Conservation (phyloP, 768 basidiomycete genomes). For the Pleurotus tuber-regium region DNA sequence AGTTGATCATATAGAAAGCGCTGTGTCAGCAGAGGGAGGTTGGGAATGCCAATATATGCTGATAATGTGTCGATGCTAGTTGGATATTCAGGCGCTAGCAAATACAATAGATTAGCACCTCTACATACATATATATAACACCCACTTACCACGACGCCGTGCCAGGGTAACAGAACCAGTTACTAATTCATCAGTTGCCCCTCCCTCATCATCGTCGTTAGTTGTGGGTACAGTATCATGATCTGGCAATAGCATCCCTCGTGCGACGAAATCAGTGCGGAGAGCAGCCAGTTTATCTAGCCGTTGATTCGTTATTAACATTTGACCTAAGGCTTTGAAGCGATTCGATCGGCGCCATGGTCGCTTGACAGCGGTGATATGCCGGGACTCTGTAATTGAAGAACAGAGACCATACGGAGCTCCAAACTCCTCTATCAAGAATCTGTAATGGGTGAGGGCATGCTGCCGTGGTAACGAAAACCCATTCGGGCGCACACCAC, state of each 20-base stretch:
- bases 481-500: slow-evolving; percentile 12
- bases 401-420: slow-evolving; percentile 21
- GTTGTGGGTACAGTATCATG: not conserved
- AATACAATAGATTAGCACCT: slow-evolving; percentile 31
- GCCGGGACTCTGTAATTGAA: slow-evolving; percentile 22
- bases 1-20: slow-evolving; percentile 25
- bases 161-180: not conserved
- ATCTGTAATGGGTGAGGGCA: slow-evolving; percentile 16
- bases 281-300: slow-evolving; percentile 19
- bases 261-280: slow-evolving; percentile 15
- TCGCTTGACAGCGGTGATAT: slow-evolving; percentile 23
- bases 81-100: slow-evolving; percentile 17
- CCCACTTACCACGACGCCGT: not conserved
- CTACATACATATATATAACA: not conserved
- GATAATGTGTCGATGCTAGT: slow-evolving; percentile 14
- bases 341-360: slow-evolving; percentile 21
- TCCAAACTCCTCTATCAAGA: slow-evolving; percentile 15
- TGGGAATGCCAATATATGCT: slow-evolving; percentile 15
- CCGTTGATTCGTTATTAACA: slow-evolving; percentile 20
- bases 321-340: slow-evolving; percentile 19
- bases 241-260: slow-evolving; percentile 14
- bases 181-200: not conserved
- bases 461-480: slow-evolving; percentile 20
- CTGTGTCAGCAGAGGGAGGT: slow-evolving; percentile 18
- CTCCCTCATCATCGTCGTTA: not conserved